Evolutionary conservation across 148 eudicot genomes (phyloP).

Genomic region (Fallopia convolvulus): DNA sequence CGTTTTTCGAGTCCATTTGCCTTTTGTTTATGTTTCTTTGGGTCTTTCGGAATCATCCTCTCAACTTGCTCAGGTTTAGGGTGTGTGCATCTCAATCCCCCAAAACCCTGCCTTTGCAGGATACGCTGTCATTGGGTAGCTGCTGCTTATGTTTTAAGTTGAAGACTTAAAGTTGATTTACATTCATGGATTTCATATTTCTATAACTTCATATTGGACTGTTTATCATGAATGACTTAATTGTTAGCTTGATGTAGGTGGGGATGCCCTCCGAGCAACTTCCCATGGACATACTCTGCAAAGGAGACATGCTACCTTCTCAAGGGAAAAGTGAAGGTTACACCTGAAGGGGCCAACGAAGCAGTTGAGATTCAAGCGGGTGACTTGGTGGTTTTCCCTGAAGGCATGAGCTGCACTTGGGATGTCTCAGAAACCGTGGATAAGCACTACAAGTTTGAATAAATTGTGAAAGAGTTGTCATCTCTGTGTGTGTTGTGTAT

Average conservation of each 20-base stretch:
- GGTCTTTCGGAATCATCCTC: no score
- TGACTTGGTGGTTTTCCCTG: slow-evolving; percentile 83
- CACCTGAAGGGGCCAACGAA: slow-evolving; percentile 73
- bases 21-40: no score
- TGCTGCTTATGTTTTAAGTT: no score
- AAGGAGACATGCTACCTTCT: slow-evolving; percentile 83
- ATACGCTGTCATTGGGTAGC: no score
- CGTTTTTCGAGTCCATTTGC: no score
- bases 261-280: slow-evolving; percentile 96
- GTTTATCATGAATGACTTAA: slow-evolving; percentile 4
- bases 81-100: no score
- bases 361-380: slow-evolving; percentile 88
- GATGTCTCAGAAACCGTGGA: slow-evolving; percentile 87
- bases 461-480: not conserved
- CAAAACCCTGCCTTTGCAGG: no score
- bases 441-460: slow-evolving; percentile 84
- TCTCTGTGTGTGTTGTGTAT: not conserved
- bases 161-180: not conserved
- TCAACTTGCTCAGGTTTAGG: no score
- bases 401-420: slow-evolving; percentile 98
- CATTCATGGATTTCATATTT: slow-evolving; percentile 1
- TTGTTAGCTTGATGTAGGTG: slow-evolving; percentile 38
- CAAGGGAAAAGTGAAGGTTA: slow-evolving; percentile 92
- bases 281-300: slow-evolving; percentile 91
- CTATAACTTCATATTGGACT: not conserved